phyloP scores from a whole-genome alignment of 2,329 filamentous ascomycete species.

The Orbilia blumenaviensis region DNA sequence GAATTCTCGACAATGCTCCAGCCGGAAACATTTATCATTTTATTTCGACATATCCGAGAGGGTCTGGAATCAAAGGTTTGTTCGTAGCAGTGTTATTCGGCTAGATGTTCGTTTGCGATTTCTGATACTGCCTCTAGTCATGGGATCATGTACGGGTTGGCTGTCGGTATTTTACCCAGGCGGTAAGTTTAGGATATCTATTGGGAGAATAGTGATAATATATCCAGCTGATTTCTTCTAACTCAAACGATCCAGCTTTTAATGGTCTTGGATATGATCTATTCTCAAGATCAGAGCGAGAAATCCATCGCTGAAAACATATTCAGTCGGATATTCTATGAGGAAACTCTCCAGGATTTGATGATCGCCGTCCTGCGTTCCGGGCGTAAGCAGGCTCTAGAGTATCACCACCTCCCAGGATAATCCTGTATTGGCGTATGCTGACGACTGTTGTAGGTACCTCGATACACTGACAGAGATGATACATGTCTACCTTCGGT shows the following conservation, averaged over 20 bases:
- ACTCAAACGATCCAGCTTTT: slow-evolving; percentile 65
- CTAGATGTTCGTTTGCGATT: neutral
- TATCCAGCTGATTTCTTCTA: neutral
- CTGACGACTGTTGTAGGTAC: slow-evolving; percentile 65
- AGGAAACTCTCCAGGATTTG: slow-evolving; percentile 90
- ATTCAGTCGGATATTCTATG: slow-evolving; percentile 96
- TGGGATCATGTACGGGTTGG: slow-evolving; percentile 83
- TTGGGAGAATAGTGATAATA: slow-evolving; percentile 34
- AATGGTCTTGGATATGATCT: slow-evolving; percentile 90
- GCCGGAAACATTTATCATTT: slow-evolving; percentile 90
- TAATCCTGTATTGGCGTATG: neutral
- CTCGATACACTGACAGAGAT: slow-evolving; percentile 91
- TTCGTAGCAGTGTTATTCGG: neutral
- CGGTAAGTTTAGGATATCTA: slow-evolving; percentile 61
- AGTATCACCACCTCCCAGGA: too few relatives aligned
- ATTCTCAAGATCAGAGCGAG: slow-evolving; percentile 73
- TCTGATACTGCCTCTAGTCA: slow-evolving; percentile 9
- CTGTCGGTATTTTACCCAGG: slow-evolving; percentile 95
- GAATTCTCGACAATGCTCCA: slow-evolving; percentile 81
- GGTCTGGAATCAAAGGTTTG: slow-evolving; percentile 81
- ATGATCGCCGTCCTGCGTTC: slow-evolving; percentile 79
- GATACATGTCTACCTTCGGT: slow-evolving; percentile 87
- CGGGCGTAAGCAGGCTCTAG: slow-evolving; percentile 94
- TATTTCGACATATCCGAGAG: slow-evolving; percentile 83
- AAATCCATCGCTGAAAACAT: slow-evolving; percentile 99